Percentiles rank a stretch among this genome's conserved stretches.
Evolutionary conservation across 805 yeast species (phyloP).

Genomic region (Saturnispora dispora): DNA sequence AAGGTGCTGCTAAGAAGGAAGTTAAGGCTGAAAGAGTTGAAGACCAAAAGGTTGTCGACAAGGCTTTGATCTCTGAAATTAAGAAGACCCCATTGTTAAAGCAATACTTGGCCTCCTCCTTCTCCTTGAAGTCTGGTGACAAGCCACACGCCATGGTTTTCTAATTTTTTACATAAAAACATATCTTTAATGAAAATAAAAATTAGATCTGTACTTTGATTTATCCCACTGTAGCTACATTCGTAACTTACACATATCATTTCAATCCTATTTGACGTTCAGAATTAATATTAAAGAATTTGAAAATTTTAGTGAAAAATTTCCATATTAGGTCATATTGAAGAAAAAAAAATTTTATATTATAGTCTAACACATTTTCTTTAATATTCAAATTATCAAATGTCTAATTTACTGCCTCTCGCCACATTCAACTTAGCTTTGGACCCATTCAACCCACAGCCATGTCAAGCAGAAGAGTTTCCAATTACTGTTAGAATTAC

Average conservation of each 20-base stretch:
- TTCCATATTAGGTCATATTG: not conserved
- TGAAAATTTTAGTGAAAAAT: not conserved
- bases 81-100: slow-evolving; percentile 95
- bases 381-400: slow-evolving; percentile 18
- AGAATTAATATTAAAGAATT: not conserved
- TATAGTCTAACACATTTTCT: not conserved
- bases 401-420: slow-evolving; percentile 74
- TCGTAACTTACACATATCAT: not conserved
- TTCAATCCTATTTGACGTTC: not conserved
- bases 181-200: slow-evolving; percentile 6
- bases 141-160: slow-evolving; percentile 97
- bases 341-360: not conserved
- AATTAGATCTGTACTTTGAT: slow-evolving; percentile 4
- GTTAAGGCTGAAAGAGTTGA: slow-evolving; percentile 89
- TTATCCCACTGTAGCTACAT: not conserved
- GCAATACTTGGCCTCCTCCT: slow-evolving; percentile 91
- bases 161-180: slow-evolving; percentile 35
- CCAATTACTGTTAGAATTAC: slow-evolving; percentile 89
- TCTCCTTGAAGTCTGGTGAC: slow-evolving; percentile 97
- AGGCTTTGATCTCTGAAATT: slow-evolving; percentile 85
- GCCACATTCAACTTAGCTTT: slow-evolving; percentile 81
- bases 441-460: slow-evolving; percentile 79
- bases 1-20: slow-evolving; percentile 69
- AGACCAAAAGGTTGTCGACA: slow-evolving; percentile 94
- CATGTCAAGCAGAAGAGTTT: slow-evolving; percentile 76